Percentiles rank a stretch among this genome's conserved stretches.
These are phyloP conservation scores for Geotrichum histeridarum DNA, from an alignment of 1,139 yeast genomes.

Conservation along the genomic window DNA sequence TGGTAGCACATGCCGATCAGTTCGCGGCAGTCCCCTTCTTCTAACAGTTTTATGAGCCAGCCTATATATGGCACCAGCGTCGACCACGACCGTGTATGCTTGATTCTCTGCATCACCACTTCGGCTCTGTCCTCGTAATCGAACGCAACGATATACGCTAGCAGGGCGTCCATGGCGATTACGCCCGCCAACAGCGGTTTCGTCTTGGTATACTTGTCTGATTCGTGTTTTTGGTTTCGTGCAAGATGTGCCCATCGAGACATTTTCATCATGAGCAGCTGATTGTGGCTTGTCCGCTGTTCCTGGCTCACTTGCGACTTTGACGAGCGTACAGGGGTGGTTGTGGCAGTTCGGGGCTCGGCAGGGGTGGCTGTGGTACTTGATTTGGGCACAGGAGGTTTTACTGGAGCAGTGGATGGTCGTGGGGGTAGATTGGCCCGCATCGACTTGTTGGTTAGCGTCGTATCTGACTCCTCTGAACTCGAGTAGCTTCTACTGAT, in stretches of 20 bases:
- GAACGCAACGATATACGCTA: slow-evolving; percentile 40
- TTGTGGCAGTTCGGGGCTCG: neutral
- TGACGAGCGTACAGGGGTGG: neutral
- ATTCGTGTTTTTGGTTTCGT: slow-evolving; percentile 36
- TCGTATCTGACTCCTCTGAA: slow-evolving; percentile 1
- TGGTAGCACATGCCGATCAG: slow-evolving; percentile 37
- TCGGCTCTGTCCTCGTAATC: slow-evolving; percentile 40
- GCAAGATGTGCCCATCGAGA: slow-evolving; percentile 36
- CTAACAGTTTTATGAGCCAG: slow-evolving; percentile 29
- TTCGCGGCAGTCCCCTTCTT: slow-evolving; percentile 21
- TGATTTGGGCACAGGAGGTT: neutral
- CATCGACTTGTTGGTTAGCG: neutral
- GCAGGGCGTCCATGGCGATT: slow-evolving; percentile 35
- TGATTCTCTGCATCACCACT: slow-evolving; percentile 25
- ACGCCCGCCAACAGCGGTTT: slow-evolving; percentile 32
- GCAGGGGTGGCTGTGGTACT: neutral
- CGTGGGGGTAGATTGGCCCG: neutral
- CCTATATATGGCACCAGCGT: slow-evolving; percentile 37
- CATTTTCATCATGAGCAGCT: slow-evolving; percentile 26
- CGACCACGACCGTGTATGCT: slow-evolving; percentile 37
- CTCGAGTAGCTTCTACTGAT: slow-evolving; percentile 13
- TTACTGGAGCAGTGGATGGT: neutral
- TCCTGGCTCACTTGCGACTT: slow-evolving; percentile 14
- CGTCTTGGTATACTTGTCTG: slow-evolving; percentile 30
- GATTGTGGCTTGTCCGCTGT: slow-evolving; percentile 29